A percentile compares a stretch with the other conserved stretches of the same genome.
These are phyloP conservation scores for Ophiostoma quercus DNA, from an alignment of 2,329 filamentous ascomycete genomes.

Conservation along the genomic window DNA sequence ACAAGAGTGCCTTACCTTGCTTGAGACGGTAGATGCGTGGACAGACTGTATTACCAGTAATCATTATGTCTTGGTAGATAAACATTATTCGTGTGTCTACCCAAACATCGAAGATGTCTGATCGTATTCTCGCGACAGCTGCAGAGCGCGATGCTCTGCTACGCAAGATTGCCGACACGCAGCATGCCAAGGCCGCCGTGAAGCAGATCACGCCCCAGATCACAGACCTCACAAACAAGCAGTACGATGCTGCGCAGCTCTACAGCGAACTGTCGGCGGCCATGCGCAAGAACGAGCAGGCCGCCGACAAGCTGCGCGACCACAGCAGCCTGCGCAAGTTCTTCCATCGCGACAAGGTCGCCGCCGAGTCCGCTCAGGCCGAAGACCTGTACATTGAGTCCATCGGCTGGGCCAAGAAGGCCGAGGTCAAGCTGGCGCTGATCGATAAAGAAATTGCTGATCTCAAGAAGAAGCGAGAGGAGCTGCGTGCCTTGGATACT, in stretches of 20 bases:
- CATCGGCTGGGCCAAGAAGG: neutral
- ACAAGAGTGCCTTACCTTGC: no score
- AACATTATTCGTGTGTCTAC: neutral
- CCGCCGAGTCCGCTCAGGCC: neutral
- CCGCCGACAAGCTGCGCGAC: neutral
- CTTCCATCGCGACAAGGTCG: neutral
- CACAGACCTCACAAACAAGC: constrained; percentile 15
- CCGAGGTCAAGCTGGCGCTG: neutral
- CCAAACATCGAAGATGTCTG: neutral
- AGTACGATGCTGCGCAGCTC: constrained; percentile 12
- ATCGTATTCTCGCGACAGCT: constrained; percentile 6
- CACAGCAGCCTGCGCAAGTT: neutral
- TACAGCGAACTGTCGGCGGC: neutral
- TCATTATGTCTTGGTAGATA: neutral
- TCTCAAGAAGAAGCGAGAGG: neutral
- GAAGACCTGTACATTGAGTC: neutral
- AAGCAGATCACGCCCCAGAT: constrained; percentile 8
- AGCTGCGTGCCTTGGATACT: neutral
- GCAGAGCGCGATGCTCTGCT: constrained; percentile 12
- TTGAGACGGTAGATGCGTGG: no score
- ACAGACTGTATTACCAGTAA: no score
- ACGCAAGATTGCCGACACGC: constrained; percentile 13
- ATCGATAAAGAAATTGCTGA: neutral
- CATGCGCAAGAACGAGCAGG: neutral
- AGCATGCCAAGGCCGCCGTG: constrained; percentile 15